Base-by-base conservation (phyloP, 352 stramenopile species). In the Phytopythium kandeliae region DNA sequence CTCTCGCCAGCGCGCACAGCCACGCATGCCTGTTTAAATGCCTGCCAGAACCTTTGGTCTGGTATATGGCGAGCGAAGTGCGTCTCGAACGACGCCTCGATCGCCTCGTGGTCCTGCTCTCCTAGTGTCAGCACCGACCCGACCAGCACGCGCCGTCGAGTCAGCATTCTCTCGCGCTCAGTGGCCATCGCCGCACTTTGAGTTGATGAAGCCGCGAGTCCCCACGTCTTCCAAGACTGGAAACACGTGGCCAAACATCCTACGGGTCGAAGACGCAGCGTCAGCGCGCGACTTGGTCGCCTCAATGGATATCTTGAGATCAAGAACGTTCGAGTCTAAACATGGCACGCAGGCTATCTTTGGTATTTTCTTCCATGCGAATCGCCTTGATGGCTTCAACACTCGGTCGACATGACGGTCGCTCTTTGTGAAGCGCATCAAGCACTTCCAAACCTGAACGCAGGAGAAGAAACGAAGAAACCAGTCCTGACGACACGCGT, bases 11-110 rank as follows among this genome's bases (percentile, higher is more conserved):
- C 58, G 4, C 55, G 35, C 0, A 66, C 66, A 12, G 74, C 68
- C 11, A 62, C 63, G 46, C 78, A 86, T 0, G 78, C 74, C 10
- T 71, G 54, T n/a, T 78, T 61, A 22, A 89, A 85, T 0, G 67
- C 63, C 31, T 51, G 45, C 74, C 74, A 89, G 60, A 89, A 89
- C 6, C 57, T 41, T 15, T 43, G 26, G 11, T 83, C 61, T 1
- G 28, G 52, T 25, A 85, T 48, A 36, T 70, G 69, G 22, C 16
- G 25, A 5, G 63, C 57, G 35, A 88, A 88, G 45, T 79, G 67
- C 0, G 31, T 63, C 9, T 60, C 49, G 24, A 88, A 88, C 2
- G 77, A 75, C 19, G 63, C 63, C 55, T 88, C 77, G 41, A 86
- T 66, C 43, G 65, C 61, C 34, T 41, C 45, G 15, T 75, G 58